phyloP scores from a whole-genome alignment of 2,329 filamentous ascomycete species.

The Fusarium armeniacum region DNA sequence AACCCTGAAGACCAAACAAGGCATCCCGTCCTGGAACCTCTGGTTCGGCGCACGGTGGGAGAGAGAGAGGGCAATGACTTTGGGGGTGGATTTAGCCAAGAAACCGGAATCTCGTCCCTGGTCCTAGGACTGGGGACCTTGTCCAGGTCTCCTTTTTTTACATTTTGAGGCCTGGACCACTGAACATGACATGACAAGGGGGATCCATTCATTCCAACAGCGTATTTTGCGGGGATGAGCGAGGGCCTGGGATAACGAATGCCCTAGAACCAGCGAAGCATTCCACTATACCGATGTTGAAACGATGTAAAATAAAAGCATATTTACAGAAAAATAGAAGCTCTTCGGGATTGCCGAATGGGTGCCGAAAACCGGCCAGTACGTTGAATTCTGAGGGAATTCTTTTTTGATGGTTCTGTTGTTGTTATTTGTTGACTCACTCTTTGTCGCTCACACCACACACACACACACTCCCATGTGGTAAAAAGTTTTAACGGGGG shows the following conservation, averaged over 20 bases:
- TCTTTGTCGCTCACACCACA: slow-evolving; percentile 26
- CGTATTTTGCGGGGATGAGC: slow-evolving; percentile 39
- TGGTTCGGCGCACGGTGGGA: slow-evolving; percentile 15
- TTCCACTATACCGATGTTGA: slow-evolving; percentile 8
- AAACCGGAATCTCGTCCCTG: slow-evolving; percentile 29
- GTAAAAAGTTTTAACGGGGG: slow-evolving; percentile 7
- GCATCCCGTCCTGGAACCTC: slow-evolving; percentile 22
- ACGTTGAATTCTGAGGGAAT: slow-evolving; percentile 34
- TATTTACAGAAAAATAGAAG: neutral
- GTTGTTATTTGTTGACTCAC: slow-evolving; percentile 28
- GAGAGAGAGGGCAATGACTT: neutral
- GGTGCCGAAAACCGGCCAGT: slow-evolving; percentile 18
- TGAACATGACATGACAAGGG: slow-evolving; percentile 17
- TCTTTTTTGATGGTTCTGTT: slow-evolving; percentile 6
- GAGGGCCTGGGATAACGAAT: slow-evolving; percentile 33
- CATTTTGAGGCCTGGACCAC: slow-evolving; percentile 25
- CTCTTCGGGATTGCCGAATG: slow-evolving; percentile 31
- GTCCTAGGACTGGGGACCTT: neutral
- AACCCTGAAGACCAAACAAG: slow-evolving; percentile 24
- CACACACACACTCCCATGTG: neutral
- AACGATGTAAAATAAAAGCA: too few species aligned
- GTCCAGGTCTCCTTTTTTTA: slow-evolving; percentile 3
- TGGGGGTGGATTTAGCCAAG: slow-evolving; percentile 25
- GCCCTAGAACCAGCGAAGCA: slow-evolving; percentile 17
- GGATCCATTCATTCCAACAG: slow-evolving; percentile 32